Evolutionary conservation across 2,329 filamentous ascomycete genomes (phyloP).

Genomic region (Penicillium sumatraense): DNA sequence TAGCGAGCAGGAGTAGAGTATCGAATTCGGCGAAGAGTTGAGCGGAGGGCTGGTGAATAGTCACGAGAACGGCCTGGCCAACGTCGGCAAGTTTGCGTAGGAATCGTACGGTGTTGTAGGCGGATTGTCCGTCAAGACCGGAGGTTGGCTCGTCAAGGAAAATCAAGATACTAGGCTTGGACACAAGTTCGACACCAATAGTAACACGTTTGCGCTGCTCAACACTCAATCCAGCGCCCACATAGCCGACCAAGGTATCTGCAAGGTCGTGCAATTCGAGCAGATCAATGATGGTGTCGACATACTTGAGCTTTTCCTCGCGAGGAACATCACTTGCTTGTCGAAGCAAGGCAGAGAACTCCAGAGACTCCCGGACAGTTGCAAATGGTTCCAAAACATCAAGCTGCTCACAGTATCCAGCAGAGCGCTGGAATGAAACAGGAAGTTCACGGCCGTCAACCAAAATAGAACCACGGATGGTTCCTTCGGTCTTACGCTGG

Average conservation of each 20-base stretch:
- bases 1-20: slow-evolving; percentile 12
- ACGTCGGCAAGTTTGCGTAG: slow-evolving; percentile 16
- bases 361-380: slow-evolving; percentile 15
- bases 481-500: slow-evolving; percentile 17
- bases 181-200: slow-evolving; percentile 17
- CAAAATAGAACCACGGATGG: slow-evolving; percentile 12
- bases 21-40: slow-evolving; percentile 19
- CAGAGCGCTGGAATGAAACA: slow-evolving; percentile 17
- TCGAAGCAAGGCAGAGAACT: slow-evolving; percentile 14
- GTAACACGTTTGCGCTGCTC: slow-evolving; percentile 20
- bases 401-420: slow-evolving; percentile 19
- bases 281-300: slow-evolving; percentile 16
- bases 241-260: slow-evolving; percentile 10
- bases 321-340: slow-evolving; percentile 9
- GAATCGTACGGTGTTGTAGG: slow-evolving; percentile 17
- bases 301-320: slow-evolving; percentile 14
- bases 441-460: slow-evolving; percentile 16
- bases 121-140: slow-evolving; percentile 16
- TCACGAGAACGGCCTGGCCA: slow-evolving; percentile 17
- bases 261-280: slow-evolving; percentile 14
- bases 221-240: slow-evolving; percentile 16
- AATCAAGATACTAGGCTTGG: slow-evolving; percentile 17
- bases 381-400: slow-evolving; percentile 16
- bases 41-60: slow-evolving; percentile 17
- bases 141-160: slow-evolving; percentile 20